Evolutionary conservation across 495 filamentous ascomycete genomes (phyloP), one percentile per base, ranked within the genome.

Genomic region (Pseudotulostoma volvatum): DNA sequence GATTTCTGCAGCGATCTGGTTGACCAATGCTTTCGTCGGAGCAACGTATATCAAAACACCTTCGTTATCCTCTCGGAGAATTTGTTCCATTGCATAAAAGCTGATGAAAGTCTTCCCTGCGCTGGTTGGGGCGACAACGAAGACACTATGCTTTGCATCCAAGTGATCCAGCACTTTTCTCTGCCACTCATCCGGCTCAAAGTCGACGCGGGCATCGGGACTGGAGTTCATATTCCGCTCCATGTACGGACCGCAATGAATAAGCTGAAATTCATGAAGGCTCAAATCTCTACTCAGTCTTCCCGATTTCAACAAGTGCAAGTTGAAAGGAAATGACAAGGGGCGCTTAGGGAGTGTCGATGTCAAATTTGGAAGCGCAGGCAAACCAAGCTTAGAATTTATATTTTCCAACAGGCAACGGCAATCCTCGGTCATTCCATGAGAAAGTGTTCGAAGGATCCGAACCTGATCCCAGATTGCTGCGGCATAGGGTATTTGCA

Each of bases 21-120:
- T 87, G 40, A 87, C 80, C 9, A 87, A 55, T 5, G 81, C 81
- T 54, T 87, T 87, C 1, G 82, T 87, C 1, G 81, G 81, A 1
- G 80, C 81, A 18, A 87, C 73, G 48, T 85, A 87, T 4, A 87
- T 76, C 3, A 86, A 50, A 8, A 87, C 63, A 13, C 71, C 72
- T 20, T 83, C 70, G 44, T 84, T 66, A 37, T 71, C 68, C 3
- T 65, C 65, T 45, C 77, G 57, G 14, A 87, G 63, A 7, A 85
- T 55, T 48, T 83, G 72, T 45, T 77, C 74, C 74, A 87, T 87
- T 0, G 81, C 81, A 46, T 87, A 84, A 56, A 86, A 87, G 1
- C 56, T 59, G 30, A 75, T 74, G 44, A 74, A 74, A 1, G 70
- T 74, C 38, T 75, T 74, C 32, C 71, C 71, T 2, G 81, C 76